A percentile compares a stretch with the other conserved stretches of the same genome.
These are phyloP conservation scores for Solanum habrochaites DNA, from an alignment of 257 asterid genomes.

Conservation along the genomic window DNA sequence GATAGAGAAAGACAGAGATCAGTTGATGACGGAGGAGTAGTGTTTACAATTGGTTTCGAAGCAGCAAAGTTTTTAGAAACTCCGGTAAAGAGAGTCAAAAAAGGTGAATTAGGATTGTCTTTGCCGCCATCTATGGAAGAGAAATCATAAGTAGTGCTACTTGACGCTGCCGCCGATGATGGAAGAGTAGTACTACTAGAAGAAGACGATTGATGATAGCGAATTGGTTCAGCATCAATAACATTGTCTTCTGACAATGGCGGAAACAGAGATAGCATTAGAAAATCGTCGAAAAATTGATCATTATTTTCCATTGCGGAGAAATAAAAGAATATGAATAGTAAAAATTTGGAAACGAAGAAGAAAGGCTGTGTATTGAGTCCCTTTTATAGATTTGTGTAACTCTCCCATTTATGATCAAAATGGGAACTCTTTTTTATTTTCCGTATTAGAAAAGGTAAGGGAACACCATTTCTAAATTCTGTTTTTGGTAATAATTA, in stretches of 20 bases:
- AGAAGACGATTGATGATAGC: neutral
- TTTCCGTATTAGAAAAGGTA: neutral
- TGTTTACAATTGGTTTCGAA: too few relatives aligned
- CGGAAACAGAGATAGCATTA: neutral
- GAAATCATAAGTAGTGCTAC: neutral
- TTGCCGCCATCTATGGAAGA: too few relatives aligned
- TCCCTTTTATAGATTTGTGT: neutral
- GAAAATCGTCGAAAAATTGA: neutral
- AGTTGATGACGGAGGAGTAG: neutral
- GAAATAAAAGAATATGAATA: neutral
- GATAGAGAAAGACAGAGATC: neutral
- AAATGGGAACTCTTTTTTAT: too few relatives aligned
- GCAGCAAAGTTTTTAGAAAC: too few relatives aligned
- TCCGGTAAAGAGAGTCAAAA: neutral
- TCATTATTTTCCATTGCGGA: neutral
- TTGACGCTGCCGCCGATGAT: too few relatives aligned
- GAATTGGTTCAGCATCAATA: neutral
- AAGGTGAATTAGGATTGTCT: neutral
- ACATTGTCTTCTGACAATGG: neutral
- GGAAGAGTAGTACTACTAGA: too few relatives aligned
- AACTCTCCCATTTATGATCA: neutral
- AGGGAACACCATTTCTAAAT: too few relatives aligned
- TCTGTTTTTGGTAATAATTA: too few relatives aligned
- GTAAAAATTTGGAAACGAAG: neutral
- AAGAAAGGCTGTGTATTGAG: neutral